Evolutionary conservation across 2,329 filamentous ascomycete genomes (phyloP).

Genomic region (Fusarium duplospermum): DNA sequence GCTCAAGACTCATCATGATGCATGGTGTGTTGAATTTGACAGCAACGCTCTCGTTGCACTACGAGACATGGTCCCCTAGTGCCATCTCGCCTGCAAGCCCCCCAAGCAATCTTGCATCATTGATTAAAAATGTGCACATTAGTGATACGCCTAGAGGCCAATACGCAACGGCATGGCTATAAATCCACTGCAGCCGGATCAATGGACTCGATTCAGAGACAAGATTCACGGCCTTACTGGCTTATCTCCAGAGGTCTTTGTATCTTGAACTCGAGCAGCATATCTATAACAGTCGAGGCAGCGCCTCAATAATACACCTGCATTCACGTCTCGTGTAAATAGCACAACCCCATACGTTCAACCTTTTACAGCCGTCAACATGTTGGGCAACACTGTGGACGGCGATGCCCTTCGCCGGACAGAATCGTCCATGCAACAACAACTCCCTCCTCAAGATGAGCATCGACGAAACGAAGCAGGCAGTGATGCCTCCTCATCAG

Average conservation of each 20-base stretch:
- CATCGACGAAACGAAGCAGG: conserved; percentile 8
- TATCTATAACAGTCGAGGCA: not conserved
- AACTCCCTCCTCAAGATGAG: conserved; percentile 29
- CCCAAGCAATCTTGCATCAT: not conserved
- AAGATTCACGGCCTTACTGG: not conserved
- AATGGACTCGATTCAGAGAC: not conserved
- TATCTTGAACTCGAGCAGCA: not conserved
- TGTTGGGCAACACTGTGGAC: conserved; percentile 50
- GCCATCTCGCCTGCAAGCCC: not conserved
- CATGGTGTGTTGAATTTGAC: not conserved
- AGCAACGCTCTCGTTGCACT: not conserved
- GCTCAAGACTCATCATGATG: not conserved
- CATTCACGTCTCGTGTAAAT: not conserved
- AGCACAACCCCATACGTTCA: not conserved
- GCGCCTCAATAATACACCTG: not conserved
- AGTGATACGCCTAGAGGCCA: not conserved
- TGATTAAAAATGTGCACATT: conserved; percentile 10
- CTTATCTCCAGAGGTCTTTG: not conserved
- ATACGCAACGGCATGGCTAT: not conserved
- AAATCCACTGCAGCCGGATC: not conserved
- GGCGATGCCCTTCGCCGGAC: conserved; percentile 48
- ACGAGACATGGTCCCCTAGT: not conserved
- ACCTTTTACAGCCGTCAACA: conserved; percentile 29
- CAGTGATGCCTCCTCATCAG: conserved; percentile 36
- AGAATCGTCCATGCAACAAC: conserved; percentile 42